Base-by-base conservation (phyloP, 2,329 filamentous ascomycete species). In the Calonectria pseudoreteaudii region DNA sequence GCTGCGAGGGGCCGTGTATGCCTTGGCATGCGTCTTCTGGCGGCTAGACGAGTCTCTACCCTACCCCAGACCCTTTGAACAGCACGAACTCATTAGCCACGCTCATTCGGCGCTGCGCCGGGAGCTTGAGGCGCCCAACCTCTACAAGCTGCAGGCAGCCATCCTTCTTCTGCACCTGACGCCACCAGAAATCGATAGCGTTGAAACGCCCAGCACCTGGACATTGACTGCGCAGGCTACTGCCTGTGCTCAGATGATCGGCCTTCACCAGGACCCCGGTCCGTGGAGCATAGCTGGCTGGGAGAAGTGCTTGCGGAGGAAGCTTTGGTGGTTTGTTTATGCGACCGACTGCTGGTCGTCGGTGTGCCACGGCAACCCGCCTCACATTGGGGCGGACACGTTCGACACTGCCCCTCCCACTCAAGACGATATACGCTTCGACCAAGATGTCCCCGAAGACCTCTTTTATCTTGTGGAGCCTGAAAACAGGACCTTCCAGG, bases 181-280 rank as follows among this genome's bases (percentile, higher is more conserved):
- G 18, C 85, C 87, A 0, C 86, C 86, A 1, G 83, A 83, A 16
- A 87, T 86, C 23, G 86, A 85, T 36, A 87, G 86, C 16, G 86
- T 87, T 5, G 87, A 88, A 75, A 87, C 86, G 8, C 87, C 87
- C 0, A 83, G 84, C 23, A 85, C 85, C 1, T 88, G 87, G 86
- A 84, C 84, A 1, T 79, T 87, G 56, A 82, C 86, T 0, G 83
- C 86, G 5, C 87, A 87, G 74, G 84, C 85, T 4, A 85, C 85
- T 0, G 84, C 87, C 0, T 85, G 83, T 68, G 87, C 87, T 0
- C 87, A 88, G 69, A 86, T 86, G 77, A 83, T 87, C 18, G 87
- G 87, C 7, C 82, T 88, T 5, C 87, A 88, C 49, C 85, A 84
- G 62, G 86, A 88, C 23, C 83, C 86, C 0, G 77, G 79, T 3